Conservation (phyloP, 2,329 filamentous ascomycete species). For the Fusarium austroafricanum region DNA sequence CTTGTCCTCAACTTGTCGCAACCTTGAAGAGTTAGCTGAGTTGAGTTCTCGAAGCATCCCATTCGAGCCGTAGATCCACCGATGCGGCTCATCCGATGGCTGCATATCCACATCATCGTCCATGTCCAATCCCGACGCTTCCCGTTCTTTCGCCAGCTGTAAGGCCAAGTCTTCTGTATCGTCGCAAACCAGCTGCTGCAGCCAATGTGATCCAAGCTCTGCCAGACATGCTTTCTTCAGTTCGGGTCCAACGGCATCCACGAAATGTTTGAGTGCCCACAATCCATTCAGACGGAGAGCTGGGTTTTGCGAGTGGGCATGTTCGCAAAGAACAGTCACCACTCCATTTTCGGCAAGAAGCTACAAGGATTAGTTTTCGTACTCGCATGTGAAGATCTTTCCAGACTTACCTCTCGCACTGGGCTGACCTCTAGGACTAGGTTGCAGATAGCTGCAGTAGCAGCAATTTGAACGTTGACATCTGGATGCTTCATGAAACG, state of each 20-base stretch:
- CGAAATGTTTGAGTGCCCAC: conserved; percentile 94
- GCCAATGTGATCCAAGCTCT: conserved; percentile 81
- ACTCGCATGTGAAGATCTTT: not conserved
- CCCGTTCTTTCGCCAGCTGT: conserved; percentile 51
- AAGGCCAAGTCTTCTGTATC: conserved; percentile 67
- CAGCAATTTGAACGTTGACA: conserved; percentile 84
- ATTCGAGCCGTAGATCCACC: conserved; percentile 51
- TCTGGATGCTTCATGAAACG: conserved; percentile 79
- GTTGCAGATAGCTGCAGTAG: conserved; percentile 87
- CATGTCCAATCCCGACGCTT: conserved; percentile 54
- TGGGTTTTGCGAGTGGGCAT: conserved; percentile 84
- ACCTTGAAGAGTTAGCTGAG: conserved; percentile 53
- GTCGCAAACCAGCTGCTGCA: conserved; percentile 80
- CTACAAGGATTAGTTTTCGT: conserved; percentile 56
- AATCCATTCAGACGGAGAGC: conserved; percentile 85
- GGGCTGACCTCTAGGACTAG: conserved; percentile 89
- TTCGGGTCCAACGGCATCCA: conserved; percentile 76
- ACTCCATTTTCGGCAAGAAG: conserved; percentile 79
- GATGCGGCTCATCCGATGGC: conserved; percentile 57
- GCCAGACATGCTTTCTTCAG: conserved; percentile 83
- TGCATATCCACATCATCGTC: conserved; percentile 71
- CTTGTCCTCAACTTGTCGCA: conserved; percentile 63
- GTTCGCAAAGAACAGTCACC: conserved; percentile 81
- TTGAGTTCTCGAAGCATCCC: conserved; percentile 51
- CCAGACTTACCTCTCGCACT: conserved; percentile 79